Evolutionary conservation across 805 yeast species (phyloP), one percentile per base, ranked within the genome.

Genomic region (Jamesozyma piceae): DNA sequence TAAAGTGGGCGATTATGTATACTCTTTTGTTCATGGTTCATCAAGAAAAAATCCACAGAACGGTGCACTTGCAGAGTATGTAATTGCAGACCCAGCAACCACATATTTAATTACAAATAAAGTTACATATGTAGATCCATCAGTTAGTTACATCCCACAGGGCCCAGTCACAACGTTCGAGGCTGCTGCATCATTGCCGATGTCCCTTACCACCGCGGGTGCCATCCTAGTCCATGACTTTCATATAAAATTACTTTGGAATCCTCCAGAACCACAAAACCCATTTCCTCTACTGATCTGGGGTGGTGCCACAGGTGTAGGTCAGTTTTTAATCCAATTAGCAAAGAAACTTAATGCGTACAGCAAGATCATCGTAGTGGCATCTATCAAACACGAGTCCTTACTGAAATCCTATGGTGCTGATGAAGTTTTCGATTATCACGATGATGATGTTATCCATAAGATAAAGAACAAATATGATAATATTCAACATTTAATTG

Each of bases 271-370:
- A 4, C 51, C 55, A 5, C 66, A 67, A 39, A 47, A 51, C n/a
- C 65, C 64, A 35, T 66, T 65, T 42, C 64, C 64, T 43, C 49
- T 78, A 22, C 55, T 78, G 37, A 66, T 78, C 41, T 76, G 81
- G 79, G 80, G 82, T 53, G 89, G 84, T 49, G 75, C 86, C n/a
- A 70, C 83, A 15, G 71, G 82, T 19, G 71, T 79, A 10, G 88
- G 87, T 15, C 64, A 63, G 37, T 37, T 65, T 15, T 76, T 77
- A 13, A 71, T 78, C 41, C 88, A 82, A 65, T 48, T 78, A 32
- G 80, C 80, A 15, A 73, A 73, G 47, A 53, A 63, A 24, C 47
- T 73, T 14, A 52, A 53, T 32, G 75, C 72, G 13, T 68, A 53
- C 49, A 41, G 50, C 5, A 67, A 65, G 30, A 71, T 74, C 39